Evolutionary conservation across 108 stramenopile genomes (phyloP).

Genomic region (Craspedostauros australis): DNA sequence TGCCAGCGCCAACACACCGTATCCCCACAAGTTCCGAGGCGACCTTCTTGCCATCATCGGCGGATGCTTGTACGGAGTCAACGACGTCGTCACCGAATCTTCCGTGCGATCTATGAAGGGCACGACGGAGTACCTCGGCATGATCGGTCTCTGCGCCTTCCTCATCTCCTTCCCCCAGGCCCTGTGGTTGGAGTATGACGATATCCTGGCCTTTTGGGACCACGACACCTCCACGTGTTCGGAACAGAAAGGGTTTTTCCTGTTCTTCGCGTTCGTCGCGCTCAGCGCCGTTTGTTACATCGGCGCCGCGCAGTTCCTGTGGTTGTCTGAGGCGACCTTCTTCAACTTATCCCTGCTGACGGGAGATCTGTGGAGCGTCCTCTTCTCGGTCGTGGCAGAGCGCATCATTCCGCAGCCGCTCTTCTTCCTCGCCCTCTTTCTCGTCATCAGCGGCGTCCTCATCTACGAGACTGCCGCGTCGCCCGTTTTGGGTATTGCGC

Average conservation of each 20-base stretch:
- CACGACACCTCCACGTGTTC: constrained; percentile 26
- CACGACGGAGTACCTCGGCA: constrained; percentile 72
- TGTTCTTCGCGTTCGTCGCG: constrained; percentile 49
- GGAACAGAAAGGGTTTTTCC: constrained; percentile 10
- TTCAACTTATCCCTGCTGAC: constrained; percentile 86
- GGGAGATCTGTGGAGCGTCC: constrained; percentile 89
- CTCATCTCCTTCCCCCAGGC: constrained; percentile 67
- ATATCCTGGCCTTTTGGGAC: constrained; percentile 38
- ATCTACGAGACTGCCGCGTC: constrained; percentile 87
- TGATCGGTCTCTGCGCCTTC: constrained; percentile 77
- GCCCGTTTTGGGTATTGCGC: too few relatives aligned
- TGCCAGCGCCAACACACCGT: constrained; percentile 30
- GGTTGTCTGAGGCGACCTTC: constrained; percentile 66
- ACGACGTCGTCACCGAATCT: constrained; percentile 77
- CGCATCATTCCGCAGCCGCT: constrained; percentile 60
- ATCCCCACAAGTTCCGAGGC: constrained; percentile 69
- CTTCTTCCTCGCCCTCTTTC: constrained; percentile 76
- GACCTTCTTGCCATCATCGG: constrained; percentile 84
- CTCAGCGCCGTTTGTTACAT: constrained; percentile 46
- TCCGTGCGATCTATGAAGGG: constrained; percentile 41
- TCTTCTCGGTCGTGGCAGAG: constrained; percentile 77
- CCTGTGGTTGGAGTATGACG: constrained; percentile 50
- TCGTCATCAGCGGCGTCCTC: constrained; percentile 80
- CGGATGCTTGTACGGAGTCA: constrained; percentile 84
- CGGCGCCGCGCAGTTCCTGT: constrained; percentile 59